A percentile compares a stretch with the other conserved stretches of the same genome.
phyloP scores from a whole-genome alignment of 306 rosid genomes.

The Lathyrus aphaca region DNA sequence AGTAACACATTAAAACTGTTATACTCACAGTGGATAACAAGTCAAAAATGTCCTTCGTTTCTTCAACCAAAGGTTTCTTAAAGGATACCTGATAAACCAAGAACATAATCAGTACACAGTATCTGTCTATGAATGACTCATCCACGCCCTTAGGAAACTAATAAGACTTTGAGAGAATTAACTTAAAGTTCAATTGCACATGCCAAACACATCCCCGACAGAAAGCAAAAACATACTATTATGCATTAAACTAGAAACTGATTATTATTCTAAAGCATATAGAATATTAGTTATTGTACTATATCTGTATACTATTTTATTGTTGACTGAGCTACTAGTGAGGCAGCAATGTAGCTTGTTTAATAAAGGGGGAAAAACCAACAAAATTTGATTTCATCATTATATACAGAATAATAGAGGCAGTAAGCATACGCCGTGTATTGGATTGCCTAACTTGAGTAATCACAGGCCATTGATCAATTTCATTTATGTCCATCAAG shows the following conservation, averaged over 20 bases:
- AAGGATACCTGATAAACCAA: conserved; percentile 63
- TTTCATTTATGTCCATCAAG: conserved; percentile 36
- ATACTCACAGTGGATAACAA: conserved; percentile 65
- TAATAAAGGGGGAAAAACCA: conserved; percentile 17
- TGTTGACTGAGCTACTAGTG: conserved; percentile 10
- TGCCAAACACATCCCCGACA: conserved; percentile 15
- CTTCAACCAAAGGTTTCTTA: conserved; percentile 50
- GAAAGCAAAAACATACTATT: conserved; percentile 27
- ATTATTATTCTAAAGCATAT: conserved; percentile 17
- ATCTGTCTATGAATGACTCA: conserved; percentile 3
- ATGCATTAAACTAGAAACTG: conserved; percentile 26
- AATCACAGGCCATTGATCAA: conserved; percentile 24
- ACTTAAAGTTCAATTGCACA: conserved; percentile 22
- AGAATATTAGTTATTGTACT: conserved; percentile 9
- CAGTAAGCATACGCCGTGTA: neutral
- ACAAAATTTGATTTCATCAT: conserved; percentile 31
- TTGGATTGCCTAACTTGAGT: conserved; percentile 19
- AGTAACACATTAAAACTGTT: conserved; percentile 27
- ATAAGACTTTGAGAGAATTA: conserved; percentile 11
- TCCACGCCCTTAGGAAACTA: conserved; percentile 13
- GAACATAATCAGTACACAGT: conserved; percentile 41
- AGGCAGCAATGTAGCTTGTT: conserved; percentile 5
- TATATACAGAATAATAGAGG: conserved; percentile 18
- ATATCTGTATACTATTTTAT: conserved; percentile 13
- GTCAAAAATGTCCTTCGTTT: conserved; percentile 47